Conservation (phyloP, 2,329 filamentous ascomycete species). For the Colletotrichum sp. region DNA sequence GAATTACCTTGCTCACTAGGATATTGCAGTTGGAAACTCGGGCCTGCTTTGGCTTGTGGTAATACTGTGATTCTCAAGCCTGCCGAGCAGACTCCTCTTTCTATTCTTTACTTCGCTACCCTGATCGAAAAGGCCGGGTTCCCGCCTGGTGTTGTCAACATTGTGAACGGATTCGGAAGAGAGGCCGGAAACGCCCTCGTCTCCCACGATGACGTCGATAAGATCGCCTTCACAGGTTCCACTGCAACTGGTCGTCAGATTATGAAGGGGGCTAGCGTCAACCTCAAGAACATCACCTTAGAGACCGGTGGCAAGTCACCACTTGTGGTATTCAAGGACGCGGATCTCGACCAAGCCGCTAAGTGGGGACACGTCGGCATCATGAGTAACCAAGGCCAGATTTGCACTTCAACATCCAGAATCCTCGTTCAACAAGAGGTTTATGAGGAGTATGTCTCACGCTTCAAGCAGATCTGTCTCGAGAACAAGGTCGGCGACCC, state of each 20-base stretch:
- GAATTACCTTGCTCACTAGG: background rate
- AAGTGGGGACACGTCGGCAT: constrained; percentile 59
- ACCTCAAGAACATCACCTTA: constrained; percentile 69
- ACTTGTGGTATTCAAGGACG: constrained; percentile 68
- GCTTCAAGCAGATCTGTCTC: constrained; percentile 63
- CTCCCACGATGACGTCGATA: constrained; percentile 71
- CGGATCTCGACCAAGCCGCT: constrained; percentile 70
- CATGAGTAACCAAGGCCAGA: constrained; percentile 67
- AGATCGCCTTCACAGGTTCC: constrained; percentile 80
- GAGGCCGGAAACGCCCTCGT: constrained; percentile 73
- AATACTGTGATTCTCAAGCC: constrained; percentile 70
- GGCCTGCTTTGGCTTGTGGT: constrained; percentile 70
- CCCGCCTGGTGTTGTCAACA: constrained; percentile 78
- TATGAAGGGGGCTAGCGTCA: constrained; percentile 76
- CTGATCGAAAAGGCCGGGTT: constrained; percentile 77
- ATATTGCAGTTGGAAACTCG: constrained; percentile 68
- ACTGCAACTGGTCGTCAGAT: constrained; percentile 75
- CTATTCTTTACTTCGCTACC: constrained; percentile 67
- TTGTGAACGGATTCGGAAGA: constrained; percentile 73
- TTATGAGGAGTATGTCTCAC: constrained; percentile 66
- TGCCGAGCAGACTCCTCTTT: constrained; percentile 71
- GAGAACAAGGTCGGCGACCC: constrained; percentile 73
- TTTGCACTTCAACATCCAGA: constrained; percentile 69
- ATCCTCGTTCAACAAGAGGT: constrained; percentile 67
- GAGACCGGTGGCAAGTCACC: constrained; percentile 73